phyloP scores from a whole-genome alignment of 2,329 filamentous ascomycete species.

The Macrophomina pseudophaseolina region DNA sequence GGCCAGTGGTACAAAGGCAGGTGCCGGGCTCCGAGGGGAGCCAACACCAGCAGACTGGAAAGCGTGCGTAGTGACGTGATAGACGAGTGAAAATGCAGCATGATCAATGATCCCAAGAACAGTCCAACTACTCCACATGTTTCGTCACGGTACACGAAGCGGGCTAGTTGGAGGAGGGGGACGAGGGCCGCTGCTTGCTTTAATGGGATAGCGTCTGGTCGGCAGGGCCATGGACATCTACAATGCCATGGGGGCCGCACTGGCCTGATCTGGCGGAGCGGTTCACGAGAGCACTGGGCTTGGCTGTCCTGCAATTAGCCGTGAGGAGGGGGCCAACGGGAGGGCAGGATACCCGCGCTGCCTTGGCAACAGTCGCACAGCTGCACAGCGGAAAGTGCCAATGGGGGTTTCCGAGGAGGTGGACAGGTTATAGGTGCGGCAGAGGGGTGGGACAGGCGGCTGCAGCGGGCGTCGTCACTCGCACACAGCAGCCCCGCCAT shows the following conservation, averaged over 20 bases:
- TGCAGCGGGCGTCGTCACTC: not conserved
- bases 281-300: not conserved
- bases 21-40: not conserved
- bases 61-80: not conserved
- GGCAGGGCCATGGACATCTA: not conserved
- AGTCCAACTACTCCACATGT: not conserved
- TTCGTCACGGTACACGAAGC: constrained; percentile 12
- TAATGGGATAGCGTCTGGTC: not conserved
- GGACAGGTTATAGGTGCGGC: constrained; percentile 1
- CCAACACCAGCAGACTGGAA: not conserved
- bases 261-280: not conserved
- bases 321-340: not conserved
- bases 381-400: not conserved
- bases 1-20: not conserved
- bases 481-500: constrained; percentile 2
- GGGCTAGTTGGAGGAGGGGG: not conserved
- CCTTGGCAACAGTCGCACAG: not conserved
- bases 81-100: not conserved
- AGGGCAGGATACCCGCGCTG: constrained; percentile 1
- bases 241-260: not conserved
- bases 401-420: not conserved
- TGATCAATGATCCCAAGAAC: not conserved
- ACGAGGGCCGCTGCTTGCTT: constrained; percentile 6
- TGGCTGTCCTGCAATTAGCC: constrained; percentile 12
- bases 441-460: constrained; percentile 4